Percentiles rank a stretch among this genome's conserved stretches.
These are phyloP conservation scores for Cercospora sojina DNA, from an alignment of 2,329 filamentous ascomycete genomes.

Conservation along the genomic window DNA sequence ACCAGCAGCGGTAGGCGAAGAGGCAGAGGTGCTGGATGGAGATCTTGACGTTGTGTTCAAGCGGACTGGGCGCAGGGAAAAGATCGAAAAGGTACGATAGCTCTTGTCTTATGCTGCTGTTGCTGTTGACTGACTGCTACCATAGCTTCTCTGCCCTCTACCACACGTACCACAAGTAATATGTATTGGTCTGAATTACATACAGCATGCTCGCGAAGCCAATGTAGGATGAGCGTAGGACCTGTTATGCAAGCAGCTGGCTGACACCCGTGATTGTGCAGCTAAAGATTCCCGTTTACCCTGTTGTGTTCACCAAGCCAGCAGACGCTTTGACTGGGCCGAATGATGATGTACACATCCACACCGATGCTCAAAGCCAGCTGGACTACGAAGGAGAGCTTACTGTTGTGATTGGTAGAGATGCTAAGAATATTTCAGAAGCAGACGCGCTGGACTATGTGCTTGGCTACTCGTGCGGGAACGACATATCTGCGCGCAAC, in stretches of 20 bases:
- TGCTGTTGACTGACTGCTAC: no score
- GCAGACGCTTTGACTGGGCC: slow-evolving; percentile 17
- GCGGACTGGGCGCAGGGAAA: no score
- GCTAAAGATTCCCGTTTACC: no score
- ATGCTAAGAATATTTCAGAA: slow-evolving; percentile 45
- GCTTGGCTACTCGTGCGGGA: slow-evolving; percentile 55
- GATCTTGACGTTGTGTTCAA: no score
- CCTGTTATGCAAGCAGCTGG: no score
- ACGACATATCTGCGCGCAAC: slow-evolving; percentile 54
- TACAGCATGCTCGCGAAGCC: slow-evolving; percentile 13
- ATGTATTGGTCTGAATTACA: slow-evolving; percentile 21
- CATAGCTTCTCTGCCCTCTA: no score
- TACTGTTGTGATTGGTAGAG: slow-evolving; percentile 17
- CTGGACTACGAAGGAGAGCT: slow-evolving; percentile 17
- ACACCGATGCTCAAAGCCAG: slow-evolving; percentile 12
- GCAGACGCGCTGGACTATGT: slow-evolving; percentile 52
- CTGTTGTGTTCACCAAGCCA: slow-evolving; percentile 11
- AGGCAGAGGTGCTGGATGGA: no score
- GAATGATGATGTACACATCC: slow-evolving; percentile 14
- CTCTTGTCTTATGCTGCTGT: no score
- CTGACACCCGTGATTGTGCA: no score
- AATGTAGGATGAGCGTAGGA: neutral
- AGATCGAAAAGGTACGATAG: no score
- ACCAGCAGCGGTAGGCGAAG: no score
- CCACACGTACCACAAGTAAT: no score